A percentile compares a stretch with the other conserved stretches of the same genome.
These are phyloP conservation scores for Scedosporium dehoogii DNA, from an alignment of 2,329 filamentous ascomycete species.

Conservation along the genomic window DNA sequence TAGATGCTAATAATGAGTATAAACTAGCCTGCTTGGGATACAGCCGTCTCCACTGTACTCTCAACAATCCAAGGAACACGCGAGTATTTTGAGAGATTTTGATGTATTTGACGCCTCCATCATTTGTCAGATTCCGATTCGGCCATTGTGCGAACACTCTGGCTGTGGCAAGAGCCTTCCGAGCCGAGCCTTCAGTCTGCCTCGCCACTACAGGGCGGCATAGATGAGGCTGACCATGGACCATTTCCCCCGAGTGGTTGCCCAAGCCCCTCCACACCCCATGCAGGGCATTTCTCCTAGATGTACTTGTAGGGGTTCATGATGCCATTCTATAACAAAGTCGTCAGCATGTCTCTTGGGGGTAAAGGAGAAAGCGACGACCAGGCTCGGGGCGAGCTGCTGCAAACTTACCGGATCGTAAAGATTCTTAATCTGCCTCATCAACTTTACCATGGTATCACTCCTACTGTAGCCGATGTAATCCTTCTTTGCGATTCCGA, in stretches of 20 bases:
- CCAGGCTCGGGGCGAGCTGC: neutral
- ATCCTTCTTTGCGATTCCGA: constrained; percentile 91
- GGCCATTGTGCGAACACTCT: neutral
- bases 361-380: constrained; percentile 4
- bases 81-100: neutral
- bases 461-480: constrained; percentile 90
- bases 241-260: neutral
- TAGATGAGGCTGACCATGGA: neutral
- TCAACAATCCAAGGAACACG: neutral
- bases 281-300: constrained; percentile 20
- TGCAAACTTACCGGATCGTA: constrained; percentile 78
- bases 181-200: neutral
- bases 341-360: neutral
- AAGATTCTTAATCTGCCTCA: constrained; percentile 89
- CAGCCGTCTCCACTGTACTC: too few species aligned
- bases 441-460: constrained; percentile 76
- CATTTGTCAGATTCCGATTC: neutral
- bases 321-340: constrained; percentile 66
- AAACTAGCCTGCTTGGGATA: neutral
- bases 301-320: constrained; percentile 99
- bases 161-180: neutral
- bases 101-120: neutral
- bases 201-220: neutral
- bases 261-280: neutral
- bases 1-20: neutral